Percentiles rank a stretch among this genome's conserved stretches.
These are phyloP conservation scores for Haematococcus sp. DNA, from an alignment of 139 green algal genomes.

Conservation along the genomic window DNA sequence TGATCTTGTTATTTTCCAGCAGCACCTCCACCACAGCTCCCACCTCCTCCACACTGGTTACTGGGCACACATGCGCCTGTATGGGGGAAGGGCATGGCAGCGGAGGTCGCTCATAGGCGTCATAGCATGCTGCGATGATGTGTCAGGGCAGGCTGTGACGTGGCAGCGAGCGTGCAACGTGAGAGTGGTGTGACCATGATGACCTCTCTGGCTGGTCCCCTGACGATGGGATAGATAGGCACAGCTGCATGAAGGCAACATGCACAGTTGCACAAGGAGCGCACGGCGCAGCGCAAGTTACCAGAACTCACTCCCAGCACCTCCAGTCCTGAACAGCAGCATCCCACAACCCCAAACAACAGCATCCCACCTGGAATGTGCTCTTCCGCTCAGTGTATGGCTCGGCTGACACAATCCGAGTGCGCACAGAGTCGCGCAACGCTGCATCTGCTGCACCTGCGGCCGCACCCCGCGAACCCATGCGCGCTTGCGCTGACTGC, in stretches of 20 bases:
- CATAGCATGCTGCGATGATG: background rate
- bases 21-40: conserved; percentile 65
- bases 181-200: no score
- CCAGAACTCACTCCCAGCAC: no score
- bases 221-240: background rate
- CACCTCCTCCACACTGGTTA: conserved; percentile 55
- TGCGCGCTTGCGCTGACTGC: background rate
- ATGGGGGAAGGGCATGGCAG: background rate
- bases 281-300: no score
- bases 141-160: no score
- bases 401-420: conserved; percentile 58
- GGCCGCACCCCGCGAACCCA: background rate
- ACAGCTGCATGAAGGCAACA: background rate
- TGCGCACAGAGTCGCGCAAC: background rate
- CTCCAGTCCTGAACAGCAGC: no score
- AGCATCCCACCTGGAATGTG: conserved; percentile 82
- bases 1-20: conserved; percentile 75
- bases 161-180: no score
- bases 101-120: background rate
- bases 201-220: no score
- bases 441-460: conserved; percentile 8
- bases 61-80: conserved; percentile 49
- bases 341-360: no score
- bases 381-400: conserved; percentile 68
- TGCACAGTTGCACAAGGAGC: background rate